A percentile compares a stretch with the other conserved stretches of the same genome.
phyloP scores from a whole-genome alignment of 2,329 filamentous ascomycete species.

The Colletotrichum tabaci region DNA sequence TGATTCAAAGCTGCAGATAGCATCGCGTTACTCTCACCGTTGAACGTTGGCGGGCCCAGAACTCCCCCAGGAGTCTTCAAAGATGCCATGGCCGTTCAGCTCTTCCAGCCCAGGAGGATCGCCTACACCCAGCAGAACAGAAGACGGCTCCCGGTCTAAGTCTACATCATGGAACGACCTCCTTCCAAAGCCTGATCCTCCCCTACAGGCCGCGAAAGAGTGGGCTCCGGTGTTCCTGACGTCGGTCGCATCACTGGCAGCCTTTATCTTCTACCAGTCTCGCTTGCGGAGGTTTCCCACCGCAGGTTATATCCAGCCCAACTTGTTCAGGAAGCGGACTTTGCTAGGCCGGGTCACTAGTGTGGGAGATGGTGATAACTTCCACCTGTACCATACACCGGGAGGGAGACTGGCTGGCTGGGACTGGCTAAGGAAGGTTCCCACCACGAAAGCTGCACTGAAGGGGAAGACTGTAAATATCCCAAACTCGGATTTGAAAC shows the following conservation, averaged over 20 bases:
- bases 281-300: constrained; percentile 90
- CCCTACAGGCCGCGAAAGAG: constrained; percentile 69
- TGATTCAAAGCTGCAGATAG: constrained; percentile 21
- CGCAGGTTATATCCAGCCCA: constrained; percentile 80
- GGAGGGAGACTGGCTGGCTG: constrained; percentile 90
- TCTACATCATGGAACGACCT: constrained; percentile 40
- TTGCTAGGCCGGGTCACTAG: constrained; percentile 90
- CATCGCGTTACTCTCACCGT: background rate
- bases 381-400: constrained; percentile 94
- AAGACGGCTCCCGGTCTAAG: constrained; percentile 49
- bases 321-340: constrained; percentile 81
- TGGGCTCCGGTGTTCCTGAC: constrained; percentile 62
- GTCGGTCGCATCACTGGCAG: constrained; percentile 66
- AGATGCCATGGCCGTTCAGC: constrained; percentile 52
- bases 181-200: constrained; percentile 39
- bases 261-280: constrained; percentile 75
- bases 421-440: constrained; percentile 90
- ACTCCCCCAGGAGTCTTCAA: constrained; percentile 39
- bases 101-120: constrained; percentile 36
- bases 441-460: constrained; percentile 76
- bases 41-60: constrained; percentile 20
- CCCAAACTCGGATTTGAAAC: background rate
- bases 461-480: constrained; percentile 81
- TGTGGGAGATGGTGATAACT: constrained; percentile 97
- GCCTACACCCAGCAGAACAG: background rate